Percentiles rank a stretch among this genome's conserved stretches.
Evolutionary conservation across 2,329 filamentous ascomycete genomes (phyloP).

Genomic region (Cadophora sp.): DNA sequence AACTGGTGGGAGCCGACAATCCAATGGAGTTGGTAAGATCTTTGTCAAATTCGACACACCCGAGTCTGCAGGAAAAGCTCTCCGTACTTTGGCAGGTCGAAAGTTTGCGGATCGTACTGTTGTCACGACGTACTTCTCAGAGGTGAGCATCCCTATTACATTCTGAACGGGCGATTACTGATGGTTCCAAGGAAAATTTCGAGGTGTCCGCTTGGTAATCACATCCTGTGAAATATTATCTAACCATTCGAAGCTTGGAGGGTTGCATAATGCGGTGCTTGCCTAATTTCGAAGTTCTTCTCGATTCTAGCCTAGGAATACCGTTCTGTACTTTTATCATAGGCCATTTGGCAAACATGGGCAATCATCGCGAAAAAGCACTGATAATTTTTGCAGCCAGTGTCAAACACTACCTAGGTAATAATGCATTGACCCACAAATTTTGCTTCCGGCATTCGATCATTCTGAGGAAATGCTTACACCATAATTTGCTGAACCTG

Average conservation of each 20-base stretch:
- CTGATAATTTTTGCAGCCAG: slow-evolving; percentile 12
- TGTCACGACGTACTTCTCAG: slow-evolving; percentile 94
- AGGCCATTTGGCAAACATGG: slow-evolving; percentile 19
- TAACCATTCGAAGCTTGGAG: background rate
- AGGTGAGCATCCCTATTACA: slow-evolving; percentile 60
- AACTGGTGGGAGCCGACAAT: slow-evolving; percentile 80
- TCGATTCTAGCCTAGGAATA: slow-evolving; percentile 11
- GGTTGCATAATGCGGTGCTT: background rate
- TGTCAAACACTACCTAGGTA: slow-evolving; percentile 3
- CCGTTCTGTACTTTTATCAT: slow-evolving; percentile 31
- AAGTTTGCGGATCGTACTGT: slow-evolving; percentile 98
- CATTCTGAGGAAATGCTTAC: background rate
- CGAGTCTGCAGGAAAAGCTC: slow-evolving; percentile 81
- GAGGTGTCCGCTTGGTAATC: slow-evolving; percentile 58
- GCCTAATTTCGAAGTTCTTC: slow-evolving; percentile 4
- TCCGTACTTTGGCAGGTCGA: slow-evolving; percentile 88
- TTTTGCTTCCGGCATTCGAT: background rate
- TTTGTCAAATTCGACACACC: slow-evolving; percentile 89
- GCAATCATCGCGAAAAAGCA: slow-evolving; percentile 12
- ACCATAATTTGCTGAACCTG: background rate
- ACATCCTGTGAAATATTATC: slow-evolving; percentile 9
- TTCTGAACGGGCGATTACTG: slow-evolving; percentile 39
- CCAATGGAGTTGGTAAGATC: slow-evolving; percentile 94
- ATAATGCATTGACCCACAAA: slow-evolving; percentile 1
- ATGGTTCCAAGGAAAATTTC: slow-evolving; percentile 78